A percentile compares a stretch with the other conserved stretches of the same genome.
phyloP scores from a whole-genome alignment of 768 basidiomycete genomes.

The Suillus tomentosus region DNA sequence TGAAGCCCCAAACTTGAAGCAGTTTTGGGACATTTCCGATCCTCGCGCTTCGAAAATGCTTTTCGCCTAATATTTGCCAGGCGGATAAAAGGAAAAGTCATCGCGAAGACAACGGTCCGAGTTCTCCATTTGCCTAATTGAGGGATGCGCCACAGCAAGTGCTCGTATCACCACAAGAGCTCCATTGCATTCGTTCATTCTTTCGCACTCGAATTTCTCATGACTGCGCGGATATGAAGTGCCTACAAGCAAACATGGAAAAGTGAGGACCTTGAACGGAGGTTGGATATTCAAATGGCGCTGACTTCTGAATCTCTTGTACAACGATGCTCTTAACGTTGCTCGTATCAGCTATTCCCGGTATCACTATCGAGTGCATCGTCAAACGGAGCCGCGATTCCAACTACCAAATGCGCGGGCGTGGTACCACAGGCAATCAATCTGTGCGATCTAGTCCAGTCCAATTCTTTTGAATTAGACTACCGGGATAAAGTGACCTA shows the following conservation, averaged over 20 bases:
- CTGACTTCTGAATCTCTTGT: not conserved
- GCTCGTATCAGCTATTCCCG: not conserved
- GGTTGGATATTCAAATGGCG: not conserved
- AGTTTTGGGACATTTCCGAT: not conserved
- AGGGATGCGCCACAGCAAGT: no score
- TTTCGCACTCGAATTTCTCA: not conserved
- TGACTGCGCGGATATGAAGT: slow-evolving; percentile 7
- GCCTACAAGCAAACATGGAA: not conserved
- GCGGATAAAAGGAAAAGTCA: not conserved
- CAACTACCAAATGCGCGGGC: not conserved
- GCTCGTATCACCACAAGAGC: no score
- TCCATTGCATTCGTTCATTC: not conserved
- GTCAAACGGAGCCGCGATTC: not conserved
- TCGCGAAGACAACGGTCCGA: slow-evolving; percentile 8
- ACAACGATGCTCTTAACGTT: not conserved
- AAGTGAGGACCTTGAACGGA: not conserved
- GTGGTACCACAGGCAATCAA: not conserved
- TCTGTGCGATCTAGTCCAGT: not conserved
- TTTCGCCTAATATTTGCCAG: not conserved
- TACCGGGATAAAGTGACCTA: not conserved
- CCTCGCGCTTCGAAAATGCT: not conserved
- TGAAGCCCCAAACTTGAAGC: not conserved
- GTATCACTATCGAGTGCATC: not conserved
- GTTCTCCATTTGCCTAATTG: not conserved
- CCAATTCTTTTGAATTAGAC: not conserved